Percentiles rank a stretch among this genome's conserved stretches.
phyloP scores from a whole-genome alignment of 1,139 yeast genomes.

The Wickerhamomyces sp. region DNA sequence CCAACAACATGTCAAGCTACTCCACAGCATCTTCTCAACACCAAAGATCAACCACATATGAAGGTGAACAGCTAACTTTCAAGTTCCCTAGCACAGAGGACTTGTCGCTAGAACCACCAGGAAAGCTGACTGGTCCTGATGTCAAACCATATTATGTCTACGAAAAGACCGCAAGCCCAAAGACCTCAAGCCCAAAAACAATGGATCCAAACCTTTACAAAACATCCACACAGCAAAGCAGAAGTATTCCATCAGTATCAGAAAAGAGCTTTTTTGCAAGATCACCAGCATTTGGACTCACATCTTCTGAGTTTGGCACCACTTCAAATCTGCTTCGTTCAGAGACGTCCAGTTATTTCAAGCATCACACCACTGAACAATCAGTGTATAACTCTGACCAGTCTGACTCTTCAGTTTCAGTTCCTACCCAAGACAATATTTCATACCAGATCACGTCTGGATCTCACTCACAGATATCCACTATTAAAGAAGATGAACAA shows the following conservation, averaged over 20 bases:
- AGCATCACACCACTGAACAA: neutral
- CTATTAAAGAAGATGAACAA: neutral
- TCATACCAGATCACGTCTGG: constrained; percentile 15
- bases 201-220: neutral
- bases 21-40: constrained; percentile 4
- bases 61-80: constrained; percentile 24
- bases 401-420: constrained; percentile 3
- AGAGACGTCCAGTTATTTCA: constrained; percentile 4
- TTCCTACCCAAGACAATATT: constrained; percentile 18
- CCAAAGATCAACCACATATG: constrained; percentile 21
- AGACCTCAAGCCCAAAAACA: neutral
- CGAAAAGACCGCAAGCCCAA: neutral
- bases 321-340: neutral
- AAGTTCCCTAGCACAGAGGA: constrained; percentile 21
- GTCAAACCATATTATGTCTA: constrained; percentile 13
- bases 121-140: constrained; percentile 12
- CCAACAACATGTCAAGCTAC: neutral
- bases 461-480: constrained; percentile 1
- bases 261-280: neutral
- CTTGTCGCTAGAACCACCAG: constrained; percentile 1
- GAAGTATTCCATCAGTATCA: no score
- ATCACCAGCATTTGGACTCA: neutral
- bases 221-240: no score
- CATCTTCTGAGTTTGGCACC: neutral
- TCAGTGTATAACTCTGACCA: constrained; percentile 1